Evolutionary conservation across 768 basidiomycete species (phyloP).

Genomic region (Tricholoma hemisulphureum): DNA sequence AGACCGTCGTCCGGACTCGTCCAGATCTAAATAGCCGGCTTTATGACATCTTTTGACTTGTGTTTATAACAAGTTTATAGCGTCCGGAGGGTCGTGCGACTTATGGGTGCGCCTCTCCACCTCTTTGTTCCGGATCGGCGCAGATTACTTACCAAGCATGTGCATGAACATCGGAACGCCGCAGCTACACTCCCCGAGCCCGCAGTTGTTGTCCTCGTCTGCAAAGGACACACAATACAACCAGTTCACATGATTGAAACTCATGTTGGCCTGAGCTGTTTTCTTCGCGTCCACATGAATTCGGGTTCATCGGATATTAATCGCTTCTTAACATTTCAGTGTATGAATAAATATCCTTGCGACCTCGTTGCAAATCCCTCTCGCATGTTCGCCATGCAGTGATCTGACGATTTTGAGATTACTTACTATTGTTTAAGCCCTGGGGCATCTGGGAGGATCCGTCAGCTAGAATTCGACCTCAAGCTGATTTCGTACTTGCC

Average conservation of each 20-base stretch:
- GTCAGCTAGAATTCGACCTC: not conserved
- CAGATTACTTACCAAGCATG: not conserved
- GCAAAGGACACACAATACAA: not conserved
- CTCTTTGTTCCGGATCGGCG: constrained; percentile 1
- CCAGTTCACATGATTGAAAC: not conserved
- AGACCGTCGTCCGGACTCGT: not conserved
- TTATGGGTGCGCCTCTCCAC: not conserved
- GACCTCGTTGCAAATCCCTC: not conserved
- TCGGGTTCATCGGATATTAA: not conserved
- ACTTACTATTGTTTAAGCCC: no score
- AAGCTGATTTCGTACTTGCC: not conserved
- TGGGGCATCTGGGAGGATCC: no score
- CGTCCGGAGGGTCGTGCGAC: not conserved
- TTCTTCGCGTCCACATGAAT: not conserved
- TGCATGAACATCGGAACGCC: not conserved
- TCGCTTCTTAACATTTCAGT: not conserved
- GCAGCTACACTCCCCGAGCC: not conserved
- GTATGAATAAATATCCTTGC: not conserved
- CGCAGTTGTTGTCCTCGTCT: not conserved
- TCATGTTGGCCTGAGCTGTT: no score
- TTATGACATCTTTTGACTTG: constrained; percentile 21
- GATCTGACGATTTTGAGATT: not conserved
- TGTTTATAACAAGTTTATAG: no score
- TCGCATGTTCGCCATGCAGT: not conserved
- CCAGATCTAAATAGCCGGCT: not conserved